Percentiles rank a stretch among this genome's conserved stretches.
phyloP scores from a whole-genome alignment of 225 moss, liverwort and hornwort genomes.

The Thuidium tamariscinum region DNA sequence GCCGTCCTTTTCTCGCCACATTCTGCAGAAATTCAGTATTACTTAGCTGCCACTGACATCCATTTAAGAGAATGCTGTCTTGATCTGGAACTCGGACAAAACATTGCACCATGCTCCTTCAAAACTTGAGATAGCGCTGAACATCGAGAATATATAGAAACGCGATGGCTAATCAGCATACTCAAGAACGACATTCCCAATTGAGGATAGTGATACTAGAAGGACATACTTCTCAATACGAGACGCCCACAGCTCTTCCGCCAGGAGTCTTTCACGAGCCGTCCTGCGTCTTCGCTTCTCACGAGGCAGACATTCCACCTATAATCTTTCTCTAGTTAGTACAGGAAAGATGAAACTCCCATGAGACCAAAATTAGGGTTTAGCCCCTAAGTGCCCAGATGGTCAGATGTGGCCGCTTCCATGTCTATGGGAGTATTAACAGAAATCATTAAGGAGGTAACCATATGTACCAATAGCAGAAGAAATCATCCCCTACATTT shows the following conservation, averaged over 20 bases:
- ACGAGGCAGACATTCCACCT: constrained; percentile 6
- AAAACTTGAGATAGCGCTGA: neutral
- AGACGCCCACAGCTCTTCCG: constrained; percentile 63
- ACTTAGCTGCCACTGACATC: neutral
- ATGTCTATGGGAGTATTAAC: neutral
- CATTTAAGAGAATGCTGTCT: neutral
- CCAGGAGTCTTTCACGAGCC: constrained; percentile 69
- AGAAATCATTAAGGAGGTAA: neutral
- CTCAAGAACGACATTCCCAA: neutral
- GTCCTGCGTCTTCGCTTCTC: constrained; percentile 49
- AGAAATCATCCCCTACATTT: neutral
- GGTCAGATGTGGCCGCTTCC: neutral
- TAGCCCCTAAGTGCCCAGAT: neutral
- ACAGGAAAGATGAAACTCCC: neutral
- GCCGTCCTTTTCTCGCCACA: constrained; percentile 60
- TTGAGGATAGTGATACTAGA: neutral
- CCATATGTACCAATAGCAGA: neutral
- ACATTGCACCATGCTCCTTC: neutral
- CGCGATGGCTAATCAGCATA: neutral
- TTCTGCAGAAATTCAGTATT: constrained; percentile 20
- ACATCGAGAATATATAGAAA: neutral
- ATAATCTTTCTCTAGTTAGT: neutral
- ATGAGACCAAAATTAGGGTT: neutral
- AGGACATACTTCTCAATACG: constrained; percentile 64
- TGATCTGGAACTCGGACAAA: neutral